A percentile compares a stretch with the other conserved stretches of the same genome.
Evolutionary conservation across 139 green algal species (phyloP).

Genomic region (Ulvella scutata): DNA sequence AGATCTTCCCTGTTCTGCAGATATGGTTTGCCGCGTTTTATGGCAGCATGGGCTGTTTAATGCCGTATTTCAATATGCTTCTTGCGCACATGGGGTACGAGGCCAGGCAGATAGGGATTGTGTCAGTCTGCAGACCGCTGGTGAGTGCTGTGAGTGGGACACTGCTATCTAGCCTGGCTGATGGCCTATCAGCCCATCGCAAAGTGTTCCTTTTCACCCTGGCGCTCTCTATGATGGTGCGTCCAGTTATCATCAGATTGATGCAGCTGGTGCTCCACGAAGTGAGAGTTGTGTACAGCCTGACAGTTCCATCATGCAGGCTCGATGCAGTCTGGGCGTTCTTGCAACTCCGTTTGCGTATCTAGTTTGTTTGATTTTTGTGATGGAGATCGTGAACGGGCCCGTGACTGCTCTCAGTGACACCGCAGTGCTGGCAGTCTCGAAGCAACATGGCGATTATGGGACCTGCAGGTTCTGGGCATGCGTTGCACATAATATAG

Average conservation of each 20-base stretch:
- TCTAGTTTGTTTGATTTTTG: not conserved
- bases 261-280: not conserved
- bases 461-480: not conserved
- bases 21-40: not conserved
- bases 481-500: not conserved
- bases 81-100: not conserved
- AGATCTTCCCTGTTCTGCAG: not conserved
- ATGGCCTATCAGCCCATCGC: not conserved
- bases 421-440: not conserved
- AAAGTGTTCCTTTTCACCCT: not conserved
- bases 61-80: not conserved
- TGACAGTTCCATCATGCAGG: not conserved
- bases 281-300: not conserved
- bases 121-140: not conserved
- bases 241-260: not conserved
- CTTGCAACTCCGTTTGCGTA: not conserved
- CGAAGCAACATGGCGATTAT: not conserved
- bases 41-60: not conserved
- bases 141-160: not conserved
- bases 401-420: not conserved
- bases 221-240: not conserved
- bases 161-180: not conserved
- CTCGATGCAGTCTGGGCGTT: not conserved
- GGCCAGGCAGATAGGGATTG: not conserved
- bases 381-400: not conserved